Base-by-base conservation (phyloP, 441 rosid species). In the Pelargonium citronellum region DNA sequence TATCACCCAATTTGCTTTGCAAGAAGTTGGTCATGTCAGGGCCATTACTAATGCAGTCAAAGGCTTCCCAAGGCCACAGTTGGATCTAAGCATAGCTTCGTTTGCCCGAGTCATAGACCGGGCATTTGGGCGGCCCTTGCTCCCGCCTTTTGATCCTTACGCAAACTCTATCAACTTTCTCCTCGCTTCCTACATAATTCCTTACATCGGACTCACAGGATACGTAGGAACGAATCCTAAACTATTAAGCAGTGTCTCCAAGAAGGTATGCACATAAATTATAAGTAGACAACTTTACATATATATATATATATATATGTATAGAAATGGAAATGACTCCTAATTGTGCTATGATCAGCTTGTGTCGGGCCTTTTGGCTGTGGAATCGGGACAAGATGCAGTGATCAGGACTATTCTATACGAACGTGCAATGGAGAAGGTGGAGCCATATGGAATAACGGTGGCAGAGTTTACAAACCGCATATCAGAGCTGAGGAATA, bases 1-100 rank as follows among this genome's bases (percentile, higher is more conserved):
- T 46, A 77, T 95, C 77, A 67, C 75, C 70, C 99, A 92, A 64
- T 95, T 95, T 73, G 98, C 88, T 47, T 82, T 83, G 82, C 96
- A 92, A 83, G 96, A 95, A 83, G 92, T 95, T 64, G 99, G 98
- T 8, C 99, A 90, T 73, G 63, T 90, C 78, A 92, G 94, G 83
- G 96, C 91, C 34, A 90, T 87, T n/a, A 84, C 84, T 82, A 79
- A 73, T 8, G 75, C 65, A 12, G 92, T 88, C 64, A 81, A 70
- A 72, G 95, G 98, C 72, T 89, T 92, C 34, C 87, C 95, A 51
- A 87, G 98, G 85, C 99, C 96, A 66, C 76, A 79, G 72, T 69
- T 91, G 79, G 87, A 90, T 83, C 68, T 95, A 75, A 87, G 96
- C 49, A 71, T 79, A 64, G 47, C 71, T 30, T 41, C 88, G 9